These are phyloP conservation scores for Saturnispora saitoi DNA, from an alignment of 805 yeast species.

Conservation along the genomic window DNA sequence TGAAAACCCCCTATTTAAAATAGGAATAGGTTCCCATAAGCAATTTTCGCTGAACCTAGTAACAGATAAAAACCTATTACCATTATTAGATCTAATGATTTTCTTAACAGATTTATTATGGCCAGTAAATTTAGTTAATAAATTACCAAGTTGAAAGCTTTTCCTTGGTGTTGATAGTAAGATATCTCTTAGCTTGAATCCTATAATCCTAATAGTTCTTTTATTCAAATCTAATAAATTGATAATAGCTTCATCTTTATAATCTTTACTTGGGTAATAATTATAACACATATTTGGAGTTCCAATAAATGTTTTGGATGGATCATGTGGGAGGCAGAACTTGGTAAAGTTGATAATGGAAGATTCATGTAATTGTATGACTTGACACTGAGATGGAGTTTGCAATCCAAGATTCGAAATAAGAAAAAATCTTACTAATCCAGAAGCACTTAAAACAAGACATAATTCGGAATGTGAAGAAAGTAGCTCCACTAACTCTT, in stretches of 20 bases:
- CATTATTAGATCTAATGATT: constrained; percentile 59
- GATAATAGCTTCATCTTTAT: constrained; percentile 2
- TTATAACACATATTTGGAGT: constrained; percentile 5
- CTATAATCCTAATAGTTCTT: constrained; percentile 29
- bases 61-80: constrained; percentile 48
- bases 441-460: constrained; percentile 34
- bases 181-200: constrained; percentile 25
- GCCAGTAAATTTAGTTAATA: constrained; percentile 66
- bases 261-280: constrained; percentile 2
- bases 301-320: constrained; percentile 3
- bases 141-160: constrained; percentile 18
- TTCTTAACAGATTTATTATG: constrained; percentile 72
- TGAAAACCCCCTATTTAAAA: constrained; percentile 23
- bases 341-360: constrained; percentile 17
- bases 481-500: constrained; percentile 20
- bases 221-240: constrained; percentile 28
- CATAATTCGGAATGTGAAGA: constrained; percentile 32
- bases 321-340: constrained; percentile 26
- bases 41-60: constrained; percentile 56
- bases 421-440: constrained; percentile 36
- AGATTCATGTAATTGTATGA: constrained; percentile 28
- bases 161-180: constrained; percentile 17
- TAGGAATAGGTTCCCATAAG: constrained; percentile 44
- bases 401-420: constrained; percentile 41
- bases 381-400: constrained; percentile 41